Percentiles rank a stretch among this genome's conserved stretches.
phyloP scores from a whole-genome alignment of 768 basidiomycete genomes.

The Erythrobasidium yunnanense region DNA sequence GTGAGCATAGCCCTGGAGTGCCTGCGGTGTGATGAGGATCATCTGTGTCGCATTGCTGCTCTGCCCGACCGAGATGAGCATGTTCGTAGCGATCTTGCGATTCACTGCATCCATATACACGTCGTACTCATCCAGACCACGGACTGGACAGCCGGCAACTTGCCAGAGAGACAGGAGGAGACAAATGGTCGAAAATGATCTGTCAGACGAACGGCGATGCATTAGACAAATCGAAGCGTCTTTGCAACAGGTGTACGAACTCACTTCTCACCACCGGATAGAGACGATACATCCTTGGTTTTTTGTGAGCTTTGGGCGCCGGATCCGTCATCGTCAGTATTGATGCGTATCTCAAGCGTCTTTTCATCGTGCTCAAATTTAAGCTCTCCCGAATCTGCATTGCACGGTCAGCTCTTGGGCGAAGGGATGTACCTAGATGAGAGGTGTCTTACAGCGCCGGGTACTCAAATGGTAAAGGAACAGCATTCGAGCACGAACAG shows the following conservation, averaged over 20 bases:
- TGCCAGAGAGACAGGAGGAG: constrained; percentile 92
- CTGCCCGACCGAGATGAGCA: constrained; percentile 73
- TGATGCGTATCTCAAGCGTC: constrained; percentile 52
- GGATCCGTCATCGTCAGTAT: constrained; percentile 23
- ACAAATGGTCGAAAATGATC: constrained; percentile 92
- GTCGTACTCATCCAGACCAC: constrained; percentile 97
- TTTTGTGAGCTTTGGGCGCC: constrained; percentile 27
- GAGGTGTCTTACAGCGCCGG: constrained; percentile 67
- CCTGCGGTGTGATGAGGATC: constrained; percentile 73
- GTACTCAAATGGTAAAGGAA: constrained; percentile 72
- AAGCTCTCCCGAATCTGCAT: constrained; percentile 41
- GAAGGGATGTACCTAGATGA: not conserved
- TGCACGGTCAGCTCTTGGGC: not conserved
- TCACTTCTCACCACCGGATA: constrained; percentile 44
- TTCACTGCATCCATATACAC: constrained; percentile 63
- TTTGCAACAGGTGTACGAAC: no score
- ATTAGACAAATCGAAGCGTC: no score
- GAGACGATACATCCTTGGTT: constrained; percentile 37
- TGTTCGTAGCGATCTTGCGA: constrained; percentile 81
- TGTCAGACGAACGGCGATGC: constrained; percentile 79
- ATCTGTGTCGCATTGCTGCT: constrained; percentile 80
- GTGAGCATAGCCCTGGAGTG: constrained; percentile 45
- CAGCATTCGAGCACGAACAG: constrained; percentile 57
- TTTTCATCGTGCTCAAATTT: constrained; percentile 72
- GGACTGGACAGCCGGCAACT: constrained; percentile 79